Percentiles rank a stretch among this genome's conserved stretches.
These are phyloP conservation scores for Grifola frondosa DNA, from an alignment of 1,284 basidiomycete genomes.

Conservation along the genomic window DNA sequence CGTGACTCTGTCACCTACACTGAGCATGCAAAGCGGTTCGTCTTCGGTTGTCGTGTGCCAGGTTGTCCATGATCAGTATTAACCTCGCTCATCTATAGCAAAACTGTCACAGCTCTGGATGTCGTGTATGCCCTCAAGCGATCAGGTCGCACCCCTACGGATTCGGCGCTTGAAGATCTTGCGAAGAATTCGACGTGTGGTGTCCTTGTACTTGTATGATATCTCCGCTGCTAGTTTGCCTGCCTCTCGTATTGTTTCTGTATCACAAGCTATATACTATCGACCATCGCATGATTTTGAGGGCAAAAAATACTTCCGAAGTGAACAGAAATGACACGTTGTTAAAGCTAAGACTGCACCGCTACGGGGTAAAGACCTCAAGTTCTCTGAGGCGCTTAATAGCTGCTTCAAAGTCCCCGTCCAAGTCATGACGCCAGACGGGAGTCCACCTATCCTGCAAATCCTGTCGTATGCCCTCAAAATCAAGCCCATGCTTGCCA, in stretches of 20 bases:
- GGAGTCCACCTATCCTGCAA: conserved; percentile 43
- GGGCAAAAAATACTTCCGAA: background rate
- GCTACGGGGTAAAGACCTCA: too few relatives aligned
- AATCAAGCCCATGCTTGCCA: conserved; percentile 20
- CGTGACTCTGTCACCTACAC: conserved; percentile 88
- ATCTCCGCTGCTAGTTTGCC: conserved; percentile 14
- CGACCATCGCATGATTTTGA: too few relatives aligned
- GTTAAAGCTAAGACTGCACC: too few relatives aligned
- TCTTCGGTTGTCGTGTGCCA: background rate
- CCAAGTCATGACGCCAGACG: conserved; percentile 49
- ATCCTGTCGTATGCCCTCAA: conserved; percentile 25
- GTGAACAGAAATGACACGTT: too few relatives aligned
- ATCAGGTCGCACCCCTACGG: conserved; percentile 78
- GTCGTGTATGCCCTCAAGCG: conserved; percentile 85
- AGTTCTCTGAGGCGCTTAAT: conserved; percentile 26
- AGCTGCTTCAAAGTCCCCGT: conserved; percentile 34
- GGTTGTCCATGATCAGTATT: background rate
- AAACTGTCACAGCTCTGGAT: conserved; percentile 82
- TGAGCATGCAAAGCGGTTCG: conserved; percentile 77
- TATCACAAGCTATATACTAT: too few relatives aligned
- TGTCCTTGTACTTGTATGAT: conserved; percentile 29
- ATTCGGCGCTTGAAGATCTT: conserved; percentile 52
- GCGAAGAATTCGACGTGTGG: conserved; percentile 27
- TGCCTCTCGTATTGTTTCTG: conserved; percentile 7
- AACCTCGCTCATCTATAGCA: conserved; percentile 30